phyloP scores from a whole-genome alignment of 495 filamentous ascomycete genomes.

The Neurospora sp. region DNA sequence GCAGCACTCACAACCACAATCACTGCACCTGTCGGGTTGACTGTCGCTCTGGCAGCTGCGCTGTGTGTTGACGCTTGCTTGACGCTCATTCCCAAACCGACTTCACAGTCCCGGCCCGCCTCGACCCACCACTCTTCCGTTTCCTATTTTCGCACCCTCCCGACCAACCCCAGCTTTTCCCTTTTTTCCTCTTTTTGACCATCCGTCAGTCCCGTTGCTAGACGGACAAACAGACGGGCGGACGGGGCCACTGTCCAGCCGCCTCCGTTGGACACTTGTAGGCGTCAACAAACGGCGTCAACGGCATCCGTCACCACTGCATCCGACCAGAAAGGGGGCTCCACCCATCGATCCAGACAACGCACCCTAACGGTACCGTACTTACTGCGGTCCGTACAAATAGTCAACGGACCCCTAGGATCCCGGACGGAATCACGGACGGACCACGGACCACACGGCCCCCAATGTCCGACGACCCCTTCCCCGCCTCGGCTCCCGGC shows the following conservation, averaged over 20 bases:
- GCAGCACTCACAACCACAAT: background rate
- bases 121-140: background rate
- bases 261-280: background rate
- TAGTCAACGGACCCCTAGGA: background rate
- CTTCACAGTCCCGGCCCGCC: background rate
- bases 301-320: background rate
- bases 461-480: conserved; percentile 29
- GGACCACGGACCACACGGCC: background rate
- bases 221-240: background rate
- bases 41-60: background rate
- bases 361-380: background rate
- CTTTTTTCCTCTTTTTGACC: background rate
- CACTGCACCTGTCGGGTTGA: background rate
- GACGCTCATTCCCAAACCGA: background rate
- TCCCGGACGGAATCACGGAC: background rate
- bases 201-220: background rate
- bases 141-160: background rate
- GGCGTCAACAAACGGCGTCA: background rate
- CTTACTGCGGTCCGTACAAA: background rate
- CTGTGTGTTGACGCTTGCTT: background rate
- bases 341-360: background rate
- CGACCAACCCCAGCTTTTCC: background rate
- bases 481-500: conserved; percentile 9
- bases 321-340: background rate
- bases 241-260: background rate